Evolutionary conservation across 2,329 filamentous ascomycete species (phyloP), one percentile per base, ranked within the genome.

Genomic region (Ciborinia camelliae): DNA sequence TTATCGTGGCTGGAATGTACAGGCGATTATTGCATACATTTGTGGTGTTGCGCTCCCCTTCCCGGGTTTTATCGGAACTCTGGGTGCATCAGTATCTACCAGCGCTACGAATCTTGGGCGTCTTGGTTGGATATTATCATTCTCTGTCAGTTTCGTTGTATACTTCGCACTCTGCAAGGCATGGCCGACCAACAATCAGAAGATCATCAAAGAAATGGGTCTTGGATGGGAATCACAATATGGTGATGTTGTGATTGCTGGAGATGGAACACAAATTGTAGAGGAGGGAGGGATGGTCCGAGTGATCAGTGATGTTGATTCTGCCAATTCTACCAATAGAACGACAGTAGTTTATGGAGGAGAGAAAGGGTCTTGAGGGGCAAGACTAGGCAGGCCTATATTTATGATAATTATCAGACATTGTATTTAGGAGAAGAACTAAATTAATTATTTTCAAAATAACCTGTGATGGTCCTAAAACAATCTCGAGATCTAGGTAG

Each of bases 121-220:
- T 37, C 68, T 77, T 0, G 76, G 76, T 32, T 77, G 75, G 75
- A 55, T 76, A 15, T 65, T 77, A 20, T 76, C 73, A 1, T 77
- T 77, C 64, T 45, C 67, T 20, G 68, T 72, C 54, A 72, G 71
- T 32, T 73, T 76, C 43, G 64, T 74, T 2, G 68, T 75, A 8
- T 77, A 77, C 65, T 75, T 72, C 39, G 66, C 66, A 0, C 64
- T 80, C 7, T 79, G 77, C 69, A 63, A 65, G 30, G 54, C 79
- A 26, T 78, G 76, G 75, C 77, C 77, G 30, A 78, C 77, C 3
- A 41, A 68, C 26, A 77, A 76, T 48, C 76, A 77, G 66, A 75
- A 68, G 39, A 45, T 75, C 4, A 72, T 78, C 52, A 74, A 72
- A 59, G 70, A 77, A 66, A 71, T 74, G 69, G 74, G 71, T 3